Base-by-base conservation (phyloP, 805 yeast genomes). In the Saccharomycopsis microspora region DNA sequence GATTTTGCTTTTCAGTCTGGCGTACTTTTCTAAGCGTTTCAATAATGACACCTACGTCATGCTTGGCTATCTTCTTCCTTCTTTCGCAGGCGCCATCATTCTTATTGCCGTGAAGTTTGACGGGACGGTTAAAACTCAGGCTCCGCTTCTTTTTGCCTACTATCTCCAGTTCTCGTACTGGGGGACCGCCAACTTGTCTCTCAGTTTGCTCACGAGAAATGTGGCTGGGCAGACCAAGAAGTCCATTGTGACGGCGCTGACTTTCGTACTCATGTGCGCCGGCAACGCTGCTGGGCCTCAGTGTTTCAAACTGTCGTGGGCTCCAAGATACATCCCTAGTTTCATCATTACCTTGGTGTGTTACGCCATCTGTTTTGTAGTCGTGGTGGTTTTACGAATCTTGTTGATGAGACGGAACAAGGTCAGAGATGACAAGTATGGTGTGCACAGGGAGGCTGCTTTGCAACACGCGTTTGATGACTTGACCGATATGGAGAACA, bases 201-300 rank as follows among this genome's bases (percentile, higher is more conserved):
- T 54, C 52, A 55, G 52, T 32, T 46, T 55, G 41, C 37, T 59
- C 8, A 56, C 61, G 5, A 45, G 58, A 29, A 72, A 83, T 59
- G 72, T 80, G 36, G 80, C 88, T 2, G 93, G 93, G 7, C 75
- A 77, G 51, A 81, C 89, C n/a, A 85, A 85, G 62, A 78, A 81
- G 57, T 60, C 67, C 44, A 64, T 72, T 2, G 69, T 65, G 3
- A 74, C 68, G 56, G 73, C 76, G 4, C 60, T 78, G 35, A 72
- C 72, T 42, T 69, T 82, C 61, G 70, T 82, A 49, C 80, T 77
- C 4, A 83, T 80, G 59, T 77, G 85, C 38, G 72, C 66, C 8
- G 82, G 82, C 29, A 77, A 75, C 56, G 61, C 74, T 42, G 60
- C 68, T 45, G 82, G 82, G 3, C 80, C 82, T 1, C 79, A 74